Evolutionary conservation across 2,329 filamentous ascomycete genomes (phyloP).

Genomic region (Trichoderma arundinaceum): DNA sequence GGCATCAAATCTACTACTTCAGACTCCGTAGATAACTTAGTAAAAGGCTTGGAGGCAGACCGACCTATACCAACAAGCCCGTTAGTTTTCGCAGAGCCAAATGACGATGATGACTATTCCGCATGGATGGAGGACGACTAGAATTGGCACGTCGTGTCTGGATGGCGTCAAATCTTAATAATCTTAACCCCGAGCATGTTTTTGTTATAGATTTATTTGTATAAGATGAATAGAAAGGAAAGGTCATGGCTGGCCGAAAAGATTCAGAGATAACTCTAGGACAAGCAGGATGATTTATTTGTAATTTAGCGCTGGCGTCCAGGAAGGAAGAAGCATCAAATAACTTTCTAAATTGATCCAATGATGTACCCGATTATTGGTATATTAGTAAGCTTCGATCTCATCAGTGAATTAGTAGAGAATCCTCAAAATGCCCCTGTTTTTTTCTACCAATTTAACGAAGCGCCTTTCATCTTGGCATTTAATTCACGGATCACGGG

Average conservation of each 20-base stretch:
- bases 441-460: slow-evolving; percentile 1
- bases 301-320: slow-evolving; percentile 24
- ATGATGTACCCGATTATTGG: not conserved
- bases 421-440: too few relatives aligned
- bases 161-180: not conserved
- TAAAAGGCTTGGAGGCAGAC: not conserved
- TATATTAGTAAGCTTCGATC: not conserved
- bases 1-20: not conserved
- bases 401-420: not conserved
- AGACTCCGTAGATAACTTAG: not conserved
- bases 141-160: slow-evolving; percentile 10
- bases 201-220: slow-evolving; percentile 19
- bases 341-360: not conserved
- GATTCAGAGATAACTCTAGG: not conserved
- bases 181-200: not conserved
- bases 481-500: slow-evolving; percentile 45
- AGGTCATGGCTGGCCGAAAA: not conserved
- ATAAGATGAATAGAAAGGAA: slow-evolving; percentile 18
- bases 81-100: not conserved
- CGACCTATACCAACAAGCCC: slow-evolving; percentile 33
- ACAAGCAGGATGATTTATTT: slow-evolving; percentile 9
- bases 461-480: slow-evolving; percentile 32
- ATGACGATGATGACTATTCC: slow-evolving; percentile 39
- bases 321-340: not conserved
- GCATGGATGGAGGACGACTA: slow-evolving; percentile 40